Evolutionary conservation across 441 rosid species (phyloP).

Genomic region (Corymbia calophylla): DNA sequence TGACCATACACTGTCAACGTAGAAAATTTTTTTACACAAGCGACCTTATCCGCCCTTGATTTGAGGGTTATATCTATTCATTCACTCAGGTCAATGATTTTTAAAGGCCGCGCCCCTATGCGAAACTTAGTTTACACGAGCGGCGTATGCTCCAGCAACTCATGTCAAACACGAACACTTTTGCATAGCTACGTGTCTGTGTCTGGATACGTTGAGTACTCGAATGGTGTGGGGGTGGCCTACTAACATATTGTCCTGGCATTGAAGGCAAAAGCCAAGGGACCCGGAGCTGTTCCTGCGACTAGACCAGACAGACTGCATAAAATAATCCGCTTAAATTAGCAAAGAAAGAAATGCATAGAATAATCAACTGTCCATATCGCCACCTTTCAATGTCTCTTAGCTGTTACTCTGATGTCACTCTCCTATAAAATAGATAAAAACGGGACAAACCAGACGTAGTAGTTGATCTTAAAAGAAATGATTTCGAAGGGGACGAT

Average conservation of each 20-base stretch:
- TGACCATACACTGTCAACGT: background rate
- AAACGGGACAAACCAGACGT: constrained; percentile 25
- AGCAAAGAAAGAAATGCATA: background rate
- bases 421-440: constrained; percentile 20
- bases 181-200: background rate
- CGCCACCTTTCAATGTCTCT: constrained; percentile 30
- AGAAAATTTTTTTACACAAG: background rate
- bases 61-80: background rate
- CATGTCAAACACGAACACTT: background rate
- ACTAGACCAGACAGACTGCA: background rate
- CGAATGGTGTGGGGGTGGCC: background rate
- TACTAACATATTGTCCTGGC: background rate
- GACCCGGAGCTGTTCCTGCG: background rate
- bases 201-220: background rate
- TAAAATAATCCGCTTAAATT: background rate
- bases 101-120: background rate
- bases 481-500: constrained; percentile 1
- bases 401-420: constrained; percentile 49
- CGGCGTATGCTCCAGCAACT: background rate
- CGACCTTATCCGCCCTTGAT: background rate
- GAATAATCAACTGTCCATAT: constrained; percentile 19
- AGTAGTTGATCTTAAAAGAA: constrained; percentile 24
- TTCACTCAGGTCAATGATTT: background rate
- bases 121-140: background rate
- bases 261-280: background rate